These are phyloP conservation scores for Perilla frutescens DNA, from an alignment of 257 asterid species.

Conservation along the genomic window DNA sequence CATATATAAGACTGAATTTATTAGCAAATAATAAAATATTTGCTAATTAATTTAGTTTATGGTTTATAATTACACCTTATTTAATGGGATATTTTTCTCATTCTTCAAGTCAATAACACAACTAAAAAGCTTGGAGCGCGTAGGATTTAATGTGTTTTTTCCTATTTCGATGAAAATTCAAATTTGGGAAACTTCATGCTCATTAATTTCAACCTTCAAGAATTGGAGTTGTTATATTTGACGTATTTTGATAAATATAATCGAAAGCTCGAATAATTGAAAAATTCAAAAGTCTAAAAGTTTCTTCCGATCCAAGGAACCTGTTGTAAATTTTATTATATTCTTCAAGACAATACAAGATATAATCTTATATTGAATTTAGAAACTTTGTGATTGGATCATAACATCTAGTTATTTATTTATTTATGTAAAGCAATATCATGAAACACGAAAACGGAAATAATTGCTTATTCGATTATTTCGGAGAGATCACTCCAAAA, in stretches of 20 bases:
- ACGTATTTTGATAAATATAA: background rate
- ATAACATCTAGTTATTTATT: no score
- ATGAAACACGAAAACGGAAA: no score
- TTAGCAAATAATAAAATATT: background rate
- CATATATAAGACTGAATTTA: no score
- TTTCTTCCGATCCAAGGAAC: no score
- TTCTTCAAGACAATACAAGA: no score
- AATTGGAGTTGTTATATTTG: background rate
- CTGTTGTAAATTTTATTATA: no score
- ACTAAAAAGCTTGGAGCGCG: conserved; percentile 25
- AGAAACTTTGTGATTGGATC: no score
- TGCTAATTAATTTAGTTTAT: background rate
- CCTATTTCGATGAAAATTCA: background rate
- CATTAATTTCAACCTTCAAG: conserved; percentile 14
- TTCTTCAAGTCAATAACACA: conserved; percentile 28
- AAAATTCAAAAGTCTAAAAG: background rate
- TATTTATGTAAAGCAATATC: no score
- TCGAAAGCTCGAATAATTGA: background rate
- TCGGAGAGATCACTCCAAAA: no score
- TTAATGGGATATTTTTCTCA: conserved; percentile 35
- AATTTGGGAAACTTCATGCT: background rate
- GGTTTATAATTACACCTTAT: conserved; percentile 13
- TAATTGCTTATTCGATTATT: no score
- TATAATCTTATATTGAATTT: no score
- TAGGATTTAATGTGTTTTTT: conserved; percentile 3